Evolutionary conservation across 2,329 filamentous ascomycete species (phyloP).

Genomic region (Celoporthe dispersa): DNA sequence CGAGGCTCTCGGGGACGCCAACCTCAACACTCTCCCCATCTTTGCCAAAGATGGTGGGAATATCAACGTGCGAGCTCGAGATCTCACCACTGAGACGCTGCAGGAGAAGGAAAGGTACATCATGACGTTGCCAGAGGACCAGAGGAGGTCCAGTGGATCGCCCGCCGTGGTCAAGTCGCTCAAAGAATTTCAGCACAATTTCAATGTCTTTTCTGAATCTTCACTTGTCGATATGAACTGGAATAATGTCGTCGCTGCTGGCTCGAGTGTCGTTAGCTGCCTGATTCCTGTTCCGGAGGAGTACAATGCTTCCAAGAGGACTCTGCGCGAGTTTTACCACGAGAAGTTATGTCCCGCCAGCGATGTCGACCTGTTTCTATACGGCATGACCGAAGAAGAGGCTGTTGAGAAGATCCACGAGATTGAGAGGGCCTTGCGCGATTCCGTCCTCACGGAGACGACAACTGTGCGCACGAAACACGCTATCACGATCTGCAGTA

Average conservation of each 20-base stretch:
- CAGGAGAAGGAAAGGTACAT: conserved; percentile 69
- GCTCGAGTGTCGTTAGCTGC: conserved; percentile 80
- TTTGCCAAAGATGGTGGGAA: conserved; percentile 61
- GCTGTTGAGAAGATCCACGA: conserved; percentile 83
- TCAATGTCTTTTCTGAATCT: conserved; percentile 80
- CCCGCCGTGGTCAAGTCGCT: conserved; percentile 70
- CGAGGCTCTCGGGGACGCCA: conserved; percentile 57
- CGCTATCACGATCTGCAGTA: conserved; percentile 78
- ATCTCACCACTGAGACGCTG: conserved; percentile 60
- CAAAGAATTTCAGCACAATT: conserved; percentile 77
- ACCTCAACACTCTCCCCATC: conserved; percentile 68
- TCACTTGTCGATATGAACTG: conserved; percentile 77
- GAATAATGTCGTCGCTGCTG: conserved; percentile 81
- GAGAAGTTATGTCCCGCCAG: conserved; percentile 80
- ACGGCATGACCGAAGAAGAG: conserved; percentile 76
- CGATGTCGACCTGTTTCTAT: conserved; percentile 86
- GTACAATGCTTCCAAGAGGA: conserved; percentile 65
- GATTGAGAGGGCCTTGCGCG: conserved; percentile 75
- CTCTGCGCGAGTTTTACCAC: conserved; percentile 76
- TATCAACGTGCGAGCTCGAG: conserved; percentile 66
- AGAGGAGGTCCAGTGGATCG: conserved; percentile 65
- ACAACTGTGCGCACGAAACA: conserved; percentile 86
- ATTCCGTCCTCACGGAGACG: conserved; percentile 80
- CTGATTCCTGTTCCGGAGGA: conserved; percentile 71
- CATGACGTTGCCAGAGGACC: conserved; percentile 66